phyloP scores from a whole-genome alignment of 176 grass and related monocot species.

The Hsuehochloa calcarea region DNA sequence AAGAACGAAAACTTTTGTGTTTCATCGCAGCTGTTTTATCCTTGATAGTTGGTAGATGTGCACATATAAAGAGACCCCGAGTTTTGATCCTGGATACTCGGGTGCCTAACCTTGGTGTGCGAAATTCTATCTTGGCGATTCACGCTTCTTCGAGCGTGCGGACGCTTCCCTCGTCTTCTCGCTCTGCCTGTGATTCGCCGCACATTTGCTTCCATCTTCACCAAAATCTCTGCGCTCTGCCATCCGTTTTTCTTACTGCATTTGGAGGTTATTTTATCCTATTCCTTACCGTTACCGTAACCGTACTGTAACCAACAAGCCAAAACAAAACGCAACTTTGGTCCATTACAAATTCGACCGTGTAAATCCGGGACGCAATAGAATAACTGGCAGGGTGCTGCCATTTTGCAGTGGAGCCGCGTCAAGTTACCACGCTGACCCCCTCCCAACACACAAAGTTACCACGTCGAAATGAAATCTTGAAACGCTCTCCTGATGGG shows the following conservation, averaged over 20 bases:
- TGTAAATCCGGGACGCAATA: not conserved
- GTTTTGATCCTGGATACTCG: slow-evolving; percentile 36
- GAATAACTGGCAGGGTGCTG: too few species aligned
- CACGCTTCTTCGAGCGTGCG: not conserved
- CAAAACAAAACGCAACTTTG: too few species aligned
- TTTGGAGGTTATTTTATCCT: not conserved
- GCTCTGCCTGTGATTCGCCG: not conserved
- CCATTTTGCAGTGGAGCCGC: too few species aligned
- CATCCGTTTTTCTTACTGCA: not conserved
- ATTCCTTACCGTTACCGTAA: too few species aligned
- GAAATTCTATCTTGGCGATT: not conserved
- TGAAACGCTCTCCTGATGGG: not conserved
- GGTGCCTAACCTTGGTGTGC: slow-evolving; percentile 50
- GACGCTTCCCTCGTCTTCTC: not conserved
- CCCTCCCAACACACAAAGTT: too few species aligned
- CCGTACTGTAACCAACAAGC: too few species aligned
- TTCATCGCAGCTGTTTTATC: not conserved
- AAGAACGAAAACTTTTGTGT: not conserved
- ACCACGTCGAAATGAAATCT: too few species aligned
- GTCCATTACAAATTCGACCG: not conserved
- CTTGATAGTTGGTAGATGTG: not conserved
- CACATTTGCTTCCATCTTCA: not conserved
- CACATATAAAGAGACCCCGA: slow-evolving; percentile 43
- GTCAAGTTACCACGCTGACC: too few species aligned
- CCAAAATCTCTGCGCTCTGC: not conserved